Percentiles rank a stretch among this genome's conserved stretches.
These are phyloP conservation scores for Phialocephala subalpina DNA, from an alignment of 2,329 filamentous ascomycete genomes.

Conservation along the genomic window DNA sequence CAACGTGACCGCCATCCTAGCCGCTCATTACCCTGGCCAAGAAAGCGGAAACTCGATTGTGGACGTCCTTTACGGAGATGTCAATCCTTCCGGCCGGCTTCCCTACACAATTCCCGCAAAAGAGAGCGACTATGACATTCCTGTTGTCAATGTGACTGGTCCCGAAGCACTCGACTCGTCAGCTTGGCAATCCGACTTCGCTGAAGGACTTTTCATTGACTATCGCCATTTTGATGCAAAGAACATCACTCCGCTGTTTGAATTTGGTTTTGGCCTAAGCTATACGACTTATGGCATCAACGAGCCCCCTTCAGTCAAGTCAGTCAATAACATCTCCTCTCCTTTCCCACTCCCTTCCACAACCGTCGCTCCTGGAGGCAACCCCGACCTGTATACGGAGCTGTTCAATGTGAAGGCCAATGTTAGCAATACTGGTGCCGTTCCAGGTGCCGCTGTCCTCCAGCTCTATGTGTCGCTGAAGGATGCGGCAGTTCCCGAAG, in stretches of 20 bases:
- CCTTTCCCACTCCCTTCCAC: too few relatives aligned
- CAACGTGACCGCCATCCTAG: conserved; percentile 68
- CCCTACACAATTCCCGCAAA: conserved; percentile 67
- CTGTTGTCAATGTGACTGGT: conserved; percentile 57
- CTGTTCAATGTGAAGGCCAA: too few relatives aligned
- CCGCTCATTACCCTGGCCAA: conserved; percentile 65
- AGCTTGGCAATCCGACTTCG: conserved; percentile 67
- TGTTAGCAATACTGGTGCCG: too few relatives aligned
- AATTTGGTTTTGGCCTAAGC: conserved; percentile 80
- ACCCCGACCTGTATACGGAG: too few relatives aligned
- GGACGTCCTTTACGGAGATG: too few relatives aligned
- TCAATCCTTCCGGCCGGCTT: conserved; percentile 55
- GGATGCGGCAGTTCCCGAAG: too few relatives aligned
- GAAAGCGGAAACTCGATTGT: conserved; percentile 72
- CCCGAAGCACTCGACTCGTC: conserved; percentile 11
- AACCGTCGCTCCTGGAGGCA: too few relatives aligned
- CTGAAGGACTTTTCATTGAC: conserved; percentile 81
- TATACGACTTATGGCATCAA: conserved; percentile 79
- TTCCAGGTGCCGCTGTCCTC: too few relatives aligned
- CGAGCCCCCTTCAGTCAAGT: too few relatives aligned
- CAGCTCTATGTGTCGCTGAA: too few relatives aligned
- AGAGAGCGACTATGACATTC: conserved; percentile 59
- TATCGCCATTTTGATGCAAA: conserved; percentile 74
- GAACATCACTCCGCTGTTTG: conserved; percentile 70
- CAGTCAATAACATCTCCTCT: too few relatives aligned